Base-by-base conservation (phyloP, 2,329 filamentous ascomycete species). In the Xylaria sp. region DNA sequence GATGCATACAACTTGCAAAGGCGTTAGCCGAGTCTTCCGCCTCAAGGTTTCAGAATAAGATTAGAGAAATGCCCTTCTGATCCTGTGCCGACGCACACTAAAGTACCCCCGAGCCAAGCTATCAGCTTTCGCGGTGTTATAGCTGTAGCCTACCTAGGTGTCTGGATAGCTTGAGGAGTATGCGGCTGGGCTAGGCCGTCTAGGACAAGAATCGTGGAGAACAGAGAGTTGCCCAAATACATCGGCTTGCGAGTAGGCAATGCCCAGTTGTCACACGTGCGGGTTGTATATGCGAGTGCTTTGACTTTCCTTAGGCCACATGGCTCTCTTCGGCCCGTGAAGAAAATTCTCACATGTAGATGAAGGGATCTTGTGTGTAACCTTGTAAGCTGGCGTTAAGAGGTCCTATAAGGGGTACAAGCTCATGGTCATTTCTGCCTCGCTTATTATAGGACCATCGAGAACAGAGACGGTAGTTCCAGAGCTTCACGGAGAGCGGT, bases 11-110 rank as follows among this genome's bases (percentile, higher is more conserved):
- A n/a, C 33, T 47, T 40, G 25, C 52, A 42, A 54, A 25, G 61
- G 33, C 47, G 28, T 19, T 45, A 23, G 40, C 55, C 55, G 57
- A 45, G n/a, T 40, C 40, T 65, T 62, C 57, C 50, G 46, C 33
- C 46, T 50, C 31, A 50, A 57, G 50, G 51, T 54, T 54, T 57
- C 43, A 53, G 6, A 52, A 52, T 47, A 45, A 50, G 58, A 43
- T 49, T 35, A 37, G 25, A 43, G 23, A 49, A 23, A 50, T 38
- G 31, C n/a, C 12, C n/a, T n/a, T 62, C 15, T 56, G 17, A 35
- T 43, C 14, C 25, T 19, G 25, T 40, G 35, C 8, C 17, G 51
- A 53, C 37, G 35, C 28, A 50, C 28, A 49, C 31, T n/a, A 45
- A 55, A 55, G 38, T 12, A 35, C 15, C 33, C 5, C 9, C 17